Conservation (phyloP, 2,329 filamentous ascomycete genomes). For the Colletotrichum neosansevieriae region DNA sequence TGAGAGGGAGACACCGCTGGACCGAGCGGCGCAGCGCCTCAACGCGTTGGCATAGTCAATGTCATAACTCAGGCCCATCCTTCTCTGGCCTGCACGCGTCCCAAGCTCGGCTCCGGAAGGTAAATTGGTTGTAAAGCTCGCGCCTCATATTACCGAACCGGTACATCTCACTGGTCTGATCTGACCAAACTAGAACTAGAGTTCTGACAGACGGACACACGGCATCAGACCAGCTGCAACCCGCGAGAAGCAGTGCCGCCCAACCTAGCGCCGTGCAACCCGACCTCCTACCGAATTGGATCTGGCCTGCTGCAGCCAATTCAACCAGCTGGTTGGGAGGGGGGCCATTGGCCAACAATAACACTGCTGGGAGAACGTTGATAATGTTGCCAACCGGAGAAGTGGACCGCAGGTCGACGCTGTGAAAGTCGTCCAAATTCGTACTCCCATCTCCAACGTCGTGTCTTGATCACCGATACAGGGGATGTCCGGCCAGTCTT, state of each 20-base stretch:
- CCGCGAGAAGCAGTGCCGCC: constrained; percentile 22
- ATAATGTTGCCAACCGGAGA: constrained; percentile 1
- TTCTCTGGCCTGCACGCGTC: not conserved
- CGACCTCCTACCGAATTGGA: constrained; percentile 37
- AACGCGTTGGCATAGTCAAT: constrained; percentile 19
- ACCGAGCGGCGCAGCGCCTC: constrained; percentile 32
- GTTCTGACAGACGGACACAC: constrained; percentile 28
- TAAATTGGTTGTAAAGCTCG: not conserved
- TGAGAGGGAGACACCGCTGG: constrained; percentile 18
- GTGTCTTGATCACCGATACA: constrained; percentile 6
- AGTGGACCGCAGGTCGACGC: not conserved
- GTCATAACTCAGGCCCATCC: not conserved
- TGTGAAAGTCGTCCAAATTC: not conserved
- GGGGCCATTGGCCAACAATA: constrained; percentile 12
- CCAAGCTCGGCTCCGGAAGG: constrained; percentile 25
- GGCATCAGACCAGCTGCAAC: constrained; percentile 18
- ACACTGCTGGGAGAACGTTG: not conserved
- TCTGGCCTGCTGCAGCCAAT: constrained; percentile 27
- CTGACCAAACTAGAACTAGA: constrained; percentile 22
- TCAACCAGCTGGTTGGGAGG: constrained; percentile 18
- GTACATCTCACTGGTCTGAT: constrained; percentile 26
- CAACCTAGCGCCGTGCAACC: constrained; percentile 37
- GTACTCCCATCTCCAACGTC: not conserved
- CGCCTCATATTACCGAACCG: constrained; percentile 15
- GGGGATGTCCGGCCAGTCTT: constrained; percentile 2